Conservation (phyloP, 73 alveolate genomes). For the Durusdinium trenchii region DNA sequence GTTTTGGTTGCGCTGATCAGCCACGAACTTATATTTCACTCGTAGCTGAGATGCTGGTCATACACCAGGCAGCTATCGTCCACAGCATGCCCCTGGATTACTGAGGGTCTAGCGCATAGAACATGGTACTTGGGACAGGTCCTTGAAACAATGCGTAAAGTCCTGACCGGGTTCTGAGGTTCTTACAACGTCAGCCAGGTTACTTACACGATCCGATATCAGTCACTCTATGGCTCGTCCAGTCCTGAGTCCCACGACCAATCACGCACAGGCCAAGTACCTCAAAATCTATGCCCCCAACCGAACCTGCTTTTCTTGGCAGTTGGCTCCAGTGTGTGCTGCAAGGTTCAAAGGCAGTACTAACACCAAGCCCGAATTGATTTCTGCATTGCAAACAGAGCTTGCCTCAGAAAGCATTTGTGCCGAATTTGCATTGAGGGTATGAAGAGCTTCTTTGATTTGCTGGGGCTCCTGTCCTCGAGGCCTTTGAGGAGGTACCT, state of each 20-base stretch:
- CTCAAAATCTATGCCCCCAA: background rate
- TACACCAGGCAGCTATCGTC: background rate
- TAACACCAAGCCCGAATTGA: too few relatives aligned
- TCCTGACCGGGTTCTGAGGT: too few relatives aligned
- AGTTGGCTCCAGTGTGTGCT: background rate
- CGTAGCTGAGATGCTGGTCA: too few relatives aligned
- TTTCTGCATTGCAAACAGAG: too few relatives aligned
- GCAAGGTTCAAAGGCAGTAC: too few relatives aligned
- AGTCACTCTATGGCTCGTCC: background rate
- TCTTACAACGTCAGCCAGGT: constrained; percentile 55
- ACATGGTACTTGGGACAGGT: background rate
- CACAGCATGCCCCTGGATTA: constrained; percentile 48
- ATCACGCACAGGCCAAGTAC: too few relatives aligned
- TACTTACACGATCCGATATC: constrained; percentile 82
- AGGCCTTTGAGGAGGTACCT: constrained; percentile 35
- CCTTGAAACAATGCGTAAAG: background rate
- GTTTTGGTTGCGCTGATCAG: too few relatives aligned
- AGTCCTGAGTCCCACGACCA: background rate
- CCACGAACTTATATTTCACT: too few relatives aligned
- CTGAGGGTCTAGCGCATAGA: constrained; percentile 10
- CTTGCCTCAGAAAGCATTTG: too few relatives aligned
- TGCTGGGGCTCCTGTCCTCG: background rate
- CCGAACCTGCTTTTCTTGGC: background rate
- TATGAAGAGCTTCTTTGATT: background rate
- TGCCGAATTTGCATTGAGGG: too few relatives aligned